Evolutionary conservation across 202 grass and related monocot species (phyloP), one percentile per base, ranked within the genome.

Genomic region (Setaria viridis): DNA sequence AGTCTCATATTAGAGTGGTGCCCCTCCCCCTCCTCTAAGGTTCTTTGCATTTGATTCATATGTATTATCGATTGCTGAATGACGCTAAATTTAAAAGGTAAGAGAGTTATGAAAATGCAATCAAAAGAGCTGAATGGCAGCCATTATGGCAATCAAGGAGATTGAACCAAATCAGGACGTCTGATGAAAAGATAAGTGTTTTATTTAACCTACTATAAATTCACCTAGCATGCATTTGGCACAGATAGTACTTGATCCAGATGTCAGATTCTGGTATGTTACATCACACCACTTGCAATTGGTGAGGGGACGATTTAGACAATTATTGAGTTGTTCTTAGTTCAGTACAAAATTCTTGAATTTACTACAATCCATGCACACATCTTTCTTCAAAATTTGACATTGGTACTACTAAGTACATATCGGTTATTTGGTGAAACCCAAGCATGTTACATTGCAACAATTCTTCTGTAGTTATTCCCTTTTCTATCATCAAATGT

Each of bases 1-100:
- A 43, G 56, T 82, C 76, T 91, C 64, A 49, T 84, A 75, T 89
- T 84, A 84, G 68, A 89, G 86, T 9, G 76, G 81, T 89, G 77
- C 55, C 60, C 58, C 11, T 19, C 72, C 81, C 80, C 86, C 77
- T 84, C 85, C 81, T 67, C 62, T 77, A 83, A 79, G 34, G 58
- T 89, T 71, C 56, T 85, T 83, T 85, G 32, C 80, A 86, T 87
- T 85, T 89, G 68, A 78, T 72, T 76, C 55, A 41, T 30, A 72
- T 47, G 42, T 80, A 82, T 47, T 41, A 41, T 41, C 39, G 3
- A 39, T 90, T 84, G 70, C 63, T 29, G 19, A 49, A 57, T 69
- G 76, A 75, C 3, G 62, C 71, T 88, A 58, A 83, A 83, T 60
- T 48, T 10, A 70, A 87, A 67, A 78, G 43, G 33, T 19, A 68